A percentile compares a stretch with the other conserved stretches of the same genome.
These are phyloP conservation scores for Phytopythium litorale DNA, from an alignment of 352 stramenopile species.

Conservation along the genomic window DNA sequence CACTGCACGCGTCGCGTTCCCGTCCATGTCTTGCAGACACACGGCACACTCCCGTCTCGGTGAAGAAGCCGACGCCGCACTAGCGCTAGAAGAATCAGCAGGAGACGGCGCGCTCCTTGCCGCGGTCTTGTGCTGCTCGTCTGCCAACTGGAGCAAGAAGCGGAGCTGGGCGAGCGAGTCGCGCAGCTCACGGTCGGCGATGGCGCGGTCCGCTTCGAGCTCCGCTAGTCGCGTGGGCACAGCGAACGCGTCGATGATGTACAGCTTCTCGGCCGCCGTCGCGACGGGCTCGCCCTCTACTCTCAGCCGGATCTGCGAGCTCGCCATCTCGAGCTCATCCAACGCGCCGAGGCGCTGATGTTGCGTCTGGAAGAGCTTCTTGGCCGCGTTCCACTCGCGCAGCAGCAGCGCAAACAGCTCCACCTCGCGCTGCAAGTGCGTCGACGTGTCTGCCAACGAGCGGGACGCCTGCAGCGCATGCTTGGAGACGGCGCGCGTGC, in stretches of 20 bases:
- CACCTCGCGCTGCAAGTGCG: slow-evolving; percentile 32
- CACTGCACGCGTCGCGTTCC: slow-evolving; percentile 46
- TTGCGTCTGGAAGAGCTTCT: slow-evolving; percentile 65
- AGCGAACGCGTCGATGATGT: slow-evolving; percentile 50
- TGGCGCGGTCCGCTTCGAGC: slow-evolving; percentile 42
- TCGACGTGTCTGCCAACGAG: slow-evolving; percentile 15
- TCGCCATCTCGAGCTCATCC: slow-evolving; percentile 79
- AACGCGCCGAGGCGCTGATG: slow-evolving; percentile 65
- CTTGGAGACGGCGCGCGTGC: slow-evolving; percentile 12
- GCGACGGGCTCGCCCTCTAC: slow-evolving; percentile 33
- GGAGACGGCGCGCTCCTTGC: background rate
- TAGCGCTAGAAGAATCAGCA: background rate
- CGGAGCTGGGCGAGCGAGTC: slow-evolving; percentile 51
- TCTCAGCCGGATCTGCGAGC: slow-evolving; percentile 56
- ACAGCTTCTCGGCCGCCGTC: slow-evolving; percentile 38
- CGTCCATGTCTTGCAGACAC: slow-evolving; percentile 69
- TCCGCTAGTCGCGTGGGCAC: slow-evolving; percentile 29
- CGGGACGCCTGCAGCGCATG: background rate
- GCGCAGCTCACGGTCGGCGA: slow-evolving; percentile 38
- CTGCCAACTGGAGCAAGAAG: slow-evolving; percentile 55
- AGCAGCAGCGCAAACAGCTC: slow-evolving; percentile 48
- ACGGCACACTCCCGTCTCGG: slow-evolving; percentile 53
- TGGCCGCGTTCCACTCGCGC: slow-evolving; percentile 47
- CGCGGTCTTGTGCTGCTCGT: slow-evolving; percentile 7
- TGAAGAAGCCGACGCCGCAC: background rate